Conservation (phyloP, 306 rosid genomes). For the Cicer cuneatum region DNA sequence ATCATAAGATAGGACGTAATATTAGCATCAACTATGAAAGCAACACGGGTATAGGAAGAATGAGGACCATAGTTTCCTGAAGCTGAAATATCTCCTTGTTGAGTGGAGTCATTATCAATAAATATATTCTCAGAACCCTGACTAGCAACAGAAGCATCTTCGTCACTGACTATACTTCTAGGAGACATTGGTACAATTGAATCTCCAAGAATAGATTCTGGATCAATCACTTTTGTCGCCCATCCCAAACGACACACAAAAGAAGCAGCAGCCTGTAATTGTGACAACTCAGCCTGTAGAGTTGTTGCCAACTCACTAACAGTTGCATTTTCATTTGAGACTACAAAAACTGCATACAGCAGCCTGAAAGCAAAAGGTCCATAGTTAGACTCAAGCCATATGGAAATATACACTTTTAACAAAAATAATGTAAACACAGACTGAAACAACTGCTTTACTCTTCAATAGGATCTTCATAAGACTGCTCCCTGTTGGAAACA, state of each 20-base stretch:
- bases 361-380: constrained; percentile 60
- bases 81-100: constrained; percentile 66
- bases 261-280: constrained; percentile 91
- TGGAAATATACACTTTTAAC: constrained; percentile 34
- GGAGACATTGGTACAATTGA: constrained; percentile 63
- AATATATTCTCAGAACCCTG: constrained; percentile 57
- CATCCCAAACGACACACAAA: constrained; percentile 90
- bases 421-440: constrained; percentile 34
- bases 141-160: constrained; percentile 62
- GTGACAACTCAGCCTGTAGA: constrained; percentile 81
- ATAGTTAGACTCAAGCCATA: constrained; percentile 41
- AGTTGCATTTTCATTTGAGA: constrained; percentile 91
- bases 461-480: constrained; percentile 97
- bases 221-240: constrained; percentile 90
- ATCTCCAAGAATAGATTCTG: constrained; percentile 71
- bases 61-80: constrained; percentile 59
- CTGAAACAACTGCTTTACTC: constrained; percentile 73
- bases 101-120: constrained; percentile 61
- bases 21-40: constrained; percentile 94
- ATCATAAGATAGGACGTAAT: constrained; percentile 98
- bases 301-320: constrained; percentile 91
- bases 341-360: constrained; percentile 95
- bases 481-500: constrained; percentile 98
- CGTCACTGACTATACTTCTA: constrained; percentile 60
- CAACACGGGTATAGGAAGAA: constrained; percentile 72